Conservation (phyloP, 1,284 basidiomycete species). For the Ganoderma resinaceum region DNA sequence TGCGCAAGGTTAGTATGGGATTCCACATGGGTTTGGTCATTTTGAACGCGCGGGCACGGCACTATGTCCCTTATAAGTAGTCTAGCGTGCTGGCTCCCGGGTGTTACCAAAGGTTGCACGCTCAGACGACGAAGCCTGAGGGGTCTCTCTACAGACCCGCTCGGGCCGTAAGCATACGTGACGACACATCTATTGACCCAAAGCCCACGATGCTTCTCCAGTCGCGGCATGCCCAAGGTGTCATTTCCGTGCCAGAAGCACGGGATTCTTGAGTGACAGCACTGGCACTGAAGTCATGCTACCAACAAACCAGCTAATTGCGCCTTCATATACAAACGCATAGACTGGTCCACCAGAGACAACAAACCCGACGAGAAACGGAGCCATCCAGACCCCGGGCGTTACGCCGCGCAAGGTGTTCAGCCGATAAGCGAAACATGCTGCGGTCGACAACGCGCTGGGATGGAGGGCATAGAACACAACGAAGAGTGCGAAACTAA, state of each 20-base stretch:
- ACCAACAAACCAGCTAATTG: neutral
- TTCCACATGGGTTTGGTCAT: too few species aligned
- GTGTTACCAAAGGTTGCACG: neutral
- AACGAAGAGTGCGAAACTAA: slow-evolving; percentile 15
- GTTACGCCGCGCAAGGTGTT: neutral
- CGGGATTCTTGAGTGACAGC: neutral
- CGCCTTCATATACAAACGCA: neutral
- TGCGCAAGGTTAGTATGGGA: neutral
- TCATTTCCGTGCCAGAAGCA: neutral
- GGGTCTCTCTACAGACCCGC: neutral
- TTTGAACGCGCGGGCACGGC: neutral
- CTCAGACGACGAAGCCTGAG: neutral
- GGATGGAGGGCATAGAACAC: neutral
- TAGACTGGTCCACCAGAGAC: neutral
- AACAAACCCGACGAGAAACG: slow-evolving; percentile 18
- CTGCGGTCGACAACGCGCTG: neutral
- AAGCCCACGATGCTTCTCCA: neutral
- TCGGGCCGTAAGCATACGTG: neutral
- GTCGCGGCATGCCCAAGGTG: neutral
- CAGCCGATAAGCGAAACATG: neutral
- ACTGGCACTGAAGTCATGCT: neutral
- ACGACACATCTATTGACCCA: neutral
- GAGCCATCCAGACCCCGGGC: slow-evolving; percentile 29
- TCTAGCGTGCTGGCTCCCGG: neutral
- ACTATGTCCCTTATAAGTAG: neutral